Conservation (phyloP, 345 rosid species). For the Gossypium stocksii region DNA sequence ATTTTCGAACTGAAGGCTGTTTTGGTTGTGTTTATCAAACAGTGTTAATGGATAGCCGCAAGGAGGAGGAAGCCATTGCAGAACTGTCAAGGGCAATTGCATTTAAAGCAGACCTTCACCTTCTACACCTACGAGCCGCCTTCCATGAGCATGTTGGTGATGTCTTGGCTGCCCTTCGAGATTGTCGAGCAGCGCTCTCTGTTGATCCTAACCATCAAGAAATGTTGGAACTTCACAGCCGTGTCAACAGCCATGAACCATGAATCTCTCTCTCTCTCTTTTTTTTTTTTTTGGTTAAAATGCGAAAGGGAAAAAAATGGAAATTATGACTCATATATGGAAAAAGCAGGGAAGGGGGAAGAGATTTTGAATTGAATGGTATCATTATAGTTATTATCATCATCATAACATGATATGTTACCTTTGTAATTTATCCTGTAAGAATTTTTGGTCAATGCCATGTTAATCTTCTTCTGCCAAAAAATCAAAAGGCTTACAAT, state of each 20-base stretch:
- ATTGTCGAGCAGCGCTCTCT: slow-evolving; percentile 94
- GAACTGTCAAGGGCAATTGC: slow-evolving; percentile 86
- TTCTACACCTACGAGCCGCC: slow-evolving; percentile 88
- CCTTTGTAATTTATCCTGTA: not conserved
- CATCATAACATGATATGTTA: slow-evolving; percentile 3
- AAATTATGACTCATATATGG: not conserved
- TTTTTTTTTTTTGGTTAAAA: not conserved
- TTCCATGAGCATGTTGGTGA: slow-evolving; percentile 84
- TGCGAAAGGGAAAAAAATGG: not conserved
- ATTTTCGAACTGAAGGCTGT: not conserved
- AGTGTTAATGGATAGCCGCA: slow-evolving; percentile 91
- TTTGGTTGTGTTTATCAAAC: slow-evolving; percentile 25
- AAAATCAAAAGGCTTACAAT: too few relatives aligned
- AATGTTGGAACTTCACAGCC: slow-evolving; percentile 85
- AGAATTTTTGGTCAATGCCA: not conserved
- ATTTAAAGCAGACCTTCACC: slow-evolving; percentile 91
- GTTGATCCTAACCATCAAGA: slow-evolving; percentile 93
- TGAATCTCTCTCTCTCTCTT: slow-evolving; percentile 13
- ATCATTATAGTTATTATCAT: not conserved
- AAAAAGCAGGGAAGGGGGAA: not conserved
- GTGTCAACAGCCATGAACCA: slow-evolving; percentile 92
- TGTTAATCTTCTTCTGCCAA: not conserved
- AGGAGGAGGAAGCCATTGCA: slow-evolving; percentile 81
- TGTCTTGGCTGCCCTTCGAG: slow-evolving; percentile 59
- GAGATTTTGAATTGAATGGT: not conserved